Percentiles rank a stretch among this genome's conserved stretches.
Evolutionary conservation across 2,329 filamentous ascomycete species (phyloP).

Genomic region (Lachnellula arida): DNA sequence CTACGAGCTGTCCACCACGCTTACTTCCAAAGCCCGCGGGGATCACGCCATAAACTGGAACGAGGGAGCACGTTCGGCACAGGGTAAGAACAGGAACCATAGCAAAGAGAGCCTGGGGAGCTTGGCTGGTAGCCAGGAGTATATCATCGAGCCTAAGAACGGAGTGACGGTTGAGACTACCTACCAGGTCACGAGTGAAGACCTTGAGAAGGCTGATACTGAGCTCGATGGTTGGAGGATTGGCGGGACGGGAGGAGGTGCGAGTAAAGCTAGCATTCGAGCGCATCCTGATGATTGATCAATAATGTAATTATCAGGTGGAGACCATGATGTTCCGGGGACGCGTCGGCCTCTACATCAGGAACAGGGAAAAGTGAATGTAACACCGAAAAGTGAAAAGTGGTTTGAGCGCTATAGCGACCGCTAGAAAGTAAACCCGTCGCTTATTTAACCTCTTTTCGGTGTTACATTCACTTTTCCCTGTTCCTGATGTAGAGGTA

Average conservation of each 20-base stretch:
- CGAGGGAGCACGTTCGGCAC: neutral
- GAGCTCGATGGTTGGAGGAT: neutral
- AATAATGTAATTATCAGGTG: no score
- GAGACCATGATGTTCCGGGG: no score
- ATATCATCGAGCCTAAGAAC: neutral
- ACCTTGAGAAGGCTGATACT: neutral
- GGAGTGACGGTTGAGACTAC: conserved; percentile 4
- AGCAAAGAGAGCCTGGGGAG: conserved; percentile 2
- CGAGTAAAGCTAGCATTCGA: neutral
- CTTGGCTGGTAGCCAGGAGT: conserved; percentile 1
- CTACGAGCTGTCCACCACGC: neutral
- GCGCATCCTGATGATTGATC: no score
- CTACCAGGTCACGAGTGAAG: conserved; percentile 7
- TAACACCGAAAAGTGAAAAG: no score
- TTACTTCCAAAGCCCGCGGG: neutral
- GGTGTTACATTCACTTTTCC: no score
- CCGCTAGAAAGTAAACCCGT: no score
- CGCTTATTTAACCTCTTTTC: no score
- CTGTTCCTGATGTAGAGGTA: no score
- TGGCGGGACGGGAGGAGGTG: neutral
- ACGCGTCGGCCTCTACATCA: no score
- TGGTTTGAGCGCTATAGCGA: no score
- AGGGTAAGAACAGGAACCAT: neutral
- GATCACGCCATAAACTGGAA: neutral
- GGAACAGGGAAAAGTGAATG: no score